Evolutionary conservation across 164 flowering plant genomes (phyloP), one percentile per base, ranked within the genome.

Genomic region (Dillenia turbinata): DNA sequence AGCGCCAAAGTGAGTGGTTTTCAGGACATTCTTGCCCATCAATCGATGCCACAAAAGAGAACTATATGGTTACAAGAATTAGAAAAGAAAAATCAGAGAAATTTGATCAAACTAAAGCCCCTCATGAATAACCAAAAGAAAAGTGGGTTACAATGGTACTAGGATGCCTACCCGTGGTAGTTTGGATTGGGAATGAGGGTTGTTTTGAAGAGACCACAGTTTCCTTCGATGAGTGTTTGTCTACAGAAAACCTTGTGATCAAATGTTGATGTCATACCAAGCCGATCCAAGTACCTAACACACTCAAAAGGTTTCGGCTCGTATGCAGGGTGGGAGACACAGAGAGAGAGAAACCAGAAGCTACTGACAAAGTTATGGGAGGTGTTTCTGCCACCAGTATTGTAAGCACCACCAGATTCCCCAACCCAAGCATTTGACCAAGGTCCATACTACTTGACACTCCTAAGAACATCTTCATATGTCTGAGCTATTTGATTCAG

Each of bases 351-450:
- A n/a, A n/a, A 83, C 88, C 88, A 84, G 54, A 75, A 81, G 48
- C 84, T 68, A 60, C 70, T 13, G 13, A 55, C 84, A 67, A 81
- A 84, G 11, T 77, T 62, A n/a, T 73, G 66, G 0, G 79, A 70
- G 0, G 79, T 77, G 59, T 69, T 44, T 52, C 54, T 61, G 66
- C 81, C 77, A 46, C 85, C 88, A 56, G 84, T 79, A 60, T 81
- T 76, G 17, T 66, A 81, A 43, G 88, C 81, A 6, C 88, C 85
- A 48, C 85, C 88, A 8, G 85, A 16, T 66, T 84, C 88, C 0
- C 84, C 78, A 54, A 84, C 79, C 88, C 85, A 84, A 0, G 79
- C 73, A 3, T 4, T 56, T 5, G 85, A 12, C 79, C 75, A 72
- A 10, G 85, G 75, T 2, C 69, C 78, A 26, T 45, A 66, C 14